Evolutionary conservation across 805 yeast species (phyloP).

Genomic region (Wickerhamiella siamensis): DNA sequence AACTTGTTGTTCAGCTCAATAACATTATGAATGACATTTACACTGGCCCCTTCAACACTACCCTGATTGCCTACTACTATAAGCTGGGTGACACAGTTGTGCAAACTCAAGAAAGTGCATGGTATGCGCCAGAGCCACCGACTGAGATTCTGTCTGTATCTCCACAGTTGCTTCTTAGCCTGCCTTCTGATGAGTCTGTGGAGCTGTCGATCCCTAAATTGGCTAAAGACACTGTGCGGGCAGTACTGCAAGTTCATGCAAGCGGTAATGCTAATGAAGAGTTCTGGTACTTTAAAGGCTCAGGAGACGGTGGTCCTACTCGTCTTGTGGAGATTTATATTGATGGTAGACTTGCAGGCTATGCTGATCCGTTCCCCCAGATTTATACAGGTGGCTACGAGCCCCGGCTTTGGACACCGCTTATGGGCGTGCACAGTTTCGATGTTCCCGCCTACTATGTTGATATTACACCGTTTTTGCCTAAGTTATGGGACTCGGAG

Average conservation of each 20-base stretch:
- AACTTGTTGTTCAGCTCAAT: conserved; percentile 44
- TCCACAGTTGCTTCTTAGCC: neutral
- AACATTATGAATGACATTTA: conserved; percentile 37
- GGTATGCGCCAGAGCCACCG: conserved; percentile 9
- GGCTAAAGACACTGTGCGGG: conserved; percentile 41
- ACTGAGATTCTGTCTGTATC: conserved; percentile 1
- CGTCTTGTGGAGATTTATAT: conserved; percentile 52
- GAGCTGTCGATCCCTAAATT: conserved; percentile 21
- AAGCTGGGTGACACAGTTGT: conserved; percentile 12
- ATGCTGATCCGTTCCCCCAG: conserved; percentile 52
- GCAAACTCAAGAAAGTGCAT: conserved; percentile 1
- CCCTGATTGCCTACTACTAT: conserved; percentile 39
- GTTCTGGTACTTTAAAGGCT: conserved; percentile 42
- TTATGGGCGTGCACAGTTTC: conserved; percentile 59
- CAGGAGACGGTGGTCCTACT: conserved; percentile 7
- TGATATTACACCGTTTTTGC: conserved; percentile 56
- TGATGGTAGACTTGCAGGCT: conserved; percentile 42
- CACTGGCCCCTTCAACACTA: conserved; percentile 45
- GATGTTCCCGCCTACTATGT: conserved; percentile 53
- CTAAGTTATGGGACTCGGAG: conserved; percentile 41
- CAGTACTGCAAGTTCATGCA: conserved; percentile 39
- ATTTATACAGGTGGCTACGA: conserved; percentile 70
- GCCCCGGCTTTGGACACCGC: conserved; percentile 69
- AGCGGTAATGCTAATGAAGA: conserved; percentile 70
- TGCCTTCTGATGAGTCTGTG: conserved; percentile 1